Evolutionary conservation across 768 basidiomycete genomes (phyloP), one percentile per base, ranked within the genome.

Genomic region (Leccinellum rugosiceps): DNA sequence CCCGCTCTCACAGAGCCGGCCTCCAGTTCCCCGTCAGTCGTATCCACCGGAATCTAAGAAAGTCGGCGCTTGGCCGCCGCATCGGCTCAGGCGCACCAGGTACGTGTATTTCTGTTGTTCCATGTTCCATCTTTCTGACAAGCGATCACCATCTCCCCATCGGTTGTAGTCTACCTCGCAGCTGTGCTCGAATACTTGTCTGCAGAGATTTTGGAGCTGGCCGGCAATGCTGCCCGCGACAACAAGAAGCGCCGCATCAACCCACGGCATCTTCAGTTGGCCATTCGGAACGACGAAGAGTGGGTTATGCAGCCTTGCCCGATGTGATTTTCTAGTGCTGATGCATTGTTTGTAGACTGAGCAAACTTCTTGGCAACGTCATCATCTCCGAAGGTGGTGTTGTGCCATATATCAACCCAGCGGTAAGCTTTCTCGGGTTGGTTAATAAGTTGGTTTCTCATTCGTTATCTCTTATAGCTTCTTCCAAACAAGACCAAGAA

Each of bases 171-270:
- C 48, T 95, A 95, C 76, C 87, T 94, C 62, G 93, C 92, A 52
- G 92, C 92, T 47, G 93, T 94, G 57, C 86, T 95, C 57, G 94
- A 94, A 71, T 93, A 96, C 75, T 83, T 95, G 59, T 85, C 92
- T 41, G 94, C 94, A 47, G 94, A 96, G 73, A 94, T 96, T 72
- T 84, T 96, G 65, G 94, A 96, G 77, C 79, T 96, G 45, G 93
- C 94, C 59, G 94, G 94, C 35, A 90, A 91, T 56, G 90, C 91
- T 34, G 90, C 91, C 44, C 88, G 90, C 56, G 90, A 90, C 75
- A 92, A 92, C 81, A 92, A 92, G 82, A 92, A 94, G 78, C 89
- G 92, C 63, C 92, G 94, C 84, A 95, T 96, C 68, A 91, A 95
- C 26, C 94, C 94, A 47, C 88, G 94, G 74, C 94, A 97, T 75